Evolutionary conservation across 2,329 filamentous ascomycete genomes (phyloP).

Genomic region (Cordyceps tenuipes): DNA sequence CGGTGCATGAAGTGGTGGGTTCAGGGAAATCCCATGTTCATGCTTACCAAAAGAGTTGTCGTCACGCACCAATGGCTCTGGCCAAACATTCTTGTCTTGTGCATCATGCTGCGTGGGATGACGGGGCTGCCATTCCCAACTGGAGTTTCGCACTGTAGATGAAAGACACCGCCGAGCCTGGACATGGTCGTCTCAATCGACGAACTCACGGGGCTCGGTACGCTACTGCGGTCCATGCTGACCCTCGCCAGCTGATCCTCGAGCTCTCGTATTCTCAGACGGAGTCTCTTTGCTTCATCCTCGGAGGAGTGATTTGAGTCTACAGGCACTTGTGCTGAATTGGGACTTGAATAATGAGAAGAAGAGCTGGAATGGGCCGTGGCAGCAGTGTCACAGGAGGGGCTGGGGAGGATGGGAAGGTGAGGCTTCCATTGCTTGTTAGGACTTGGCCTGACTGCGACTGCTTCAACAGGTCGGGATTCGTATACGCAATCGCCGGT

Average conservation of each 20-base stretch:
- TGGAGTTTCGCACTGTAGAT: conserved; percentile 31
- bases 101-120: conserved; percentile 36
- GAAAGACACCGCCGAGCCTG: conserved; percentile 33
- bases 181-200: conserved; percentile 31
- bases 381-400: background rate
- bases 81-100: conserved; percentile 50
- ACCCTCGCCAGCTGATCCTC: conserved; percentile 32
- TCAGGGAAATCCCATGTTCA: too few relatives aligned
- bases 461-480: conserved; percentile 12
- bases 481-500: conserved; percentile 27
- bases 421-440: background rate
- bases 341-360: background rate
- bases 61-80: conserved; percentile 48
- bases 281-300: background rate
- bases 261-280: conserved; percentile 31
- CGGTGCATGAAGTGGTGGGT: background rate
- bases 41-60: conserved; percentile 35
- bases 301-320: conserved; percentile 13
- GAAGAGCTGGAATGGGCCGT: background rate
- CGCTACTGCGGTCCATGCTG: background rate
- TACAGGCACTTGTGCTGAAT: conserved; percentile 8
- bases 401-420: background rate
- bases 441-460: background rate
- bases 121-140: conserved; percentile 22
- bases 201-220: conserved; percentile 13